phyloP scores from a whole-genome alignment of 768 basidiomycete species.

The Boletus reticuloceps region DNA sequence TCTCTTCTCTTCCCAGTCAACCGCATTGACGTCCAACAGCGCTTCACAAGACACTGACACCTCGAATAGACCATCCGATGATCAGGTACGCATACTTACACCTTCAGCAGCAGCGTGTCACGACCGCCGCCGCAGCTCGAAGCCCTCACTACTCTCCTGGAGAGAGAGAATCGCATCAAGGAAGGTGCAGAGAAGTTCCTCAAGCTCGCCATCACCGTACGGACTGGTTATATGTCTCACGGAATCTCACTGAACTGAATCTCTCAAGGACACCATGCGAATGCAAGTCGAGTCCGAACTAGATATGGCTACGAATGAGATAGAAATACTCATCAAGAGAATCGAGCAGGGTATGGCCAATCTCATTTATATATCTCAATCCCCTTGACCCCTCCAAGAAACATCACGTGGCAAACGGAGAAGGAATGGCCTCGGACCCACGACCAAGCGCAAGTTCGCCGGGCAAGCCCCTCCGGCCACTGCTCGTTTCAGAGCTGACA shows the following conservation, averaged over 20 bases:
- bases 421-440: conserved; percentile 25
- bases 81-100: conserved; percentile 26
- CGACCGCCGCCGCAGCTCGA: conserved; percentile 49
- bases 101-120: conserved; percentile 1
- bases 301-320: conserved; percentile 70
- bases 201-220: conserved; percentile 57
- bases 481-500: conserved; percentile 30
- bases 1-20: conserved; percentile 31
- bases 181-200: conserved; percentile 92
- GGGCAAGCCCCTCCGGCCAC: conserved; percentile 31
- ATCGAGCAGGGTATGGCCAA: conserved; percentile 42
- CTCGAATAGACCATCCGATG: conserved; percentile 21
- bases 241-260: conserved; percentile 6
- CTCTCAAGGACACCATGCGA: conserved; percentile 57
- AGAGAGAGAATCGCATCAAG: conserved; percentile 77
- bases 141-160: conserved; percentile 61
- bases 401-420: conserved; percentile 30
- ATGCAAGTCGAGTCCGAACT: conserved; percentile 75
- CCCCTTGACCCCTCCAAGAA: conserved; percentile 14
- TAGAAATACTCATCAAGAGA: conserved; percentile 56
- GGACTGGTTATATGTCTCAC: conserved; percentile 7
- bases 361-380: background rate
- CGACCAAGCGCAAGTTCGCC: conserved; percentile 32
- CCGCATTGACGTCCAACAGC: conserved; percentile 22
- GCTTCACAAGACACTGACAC: conserved; percentile 24